Evolutionary conservation across 352 stramenopile genomes (phyloP), one percentile per base, ranked within the genome.

Genomic region (Aphanomyces astaci): DNA sequence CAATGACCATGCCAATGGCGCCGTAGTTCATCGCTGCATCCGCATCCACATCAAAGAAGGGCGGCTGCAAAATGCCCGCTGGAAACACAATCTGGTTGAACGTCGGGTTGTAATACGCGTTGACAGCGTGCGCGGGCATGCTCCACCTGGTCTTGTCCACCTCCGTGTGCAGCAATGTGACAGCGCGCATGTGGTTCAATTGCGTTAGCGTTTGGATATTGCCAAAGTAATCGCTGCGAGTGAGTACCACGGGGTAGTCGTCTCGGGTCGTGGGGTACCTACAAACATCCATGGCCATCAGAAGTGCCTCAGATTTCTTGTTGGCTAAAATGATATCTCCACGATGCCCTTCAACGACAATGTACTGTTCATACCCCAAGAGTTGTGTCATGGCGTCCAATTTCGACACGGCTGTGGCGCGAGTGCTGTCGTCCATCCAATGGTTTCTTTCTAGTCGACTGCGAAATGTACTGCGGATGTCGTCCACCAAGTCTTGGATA

Each of bases 41-140:
- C 0, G 75, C 75, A 30, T 81, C 74, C 24, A 78, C 78, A 48
- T 91, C 75, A 64, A 98, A 98, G 63, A 98, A 98, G 4, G 95
- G 95, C 52, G 92, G 80, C 73, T 98, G 94, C 15, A 98, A 69
- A 64, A 98, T 98, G 1, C 92, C 95, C 2, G 95, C 95, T 2
- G 95, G 95, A 72, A 98, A 98, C 7, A 98, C 92, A 66, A 98
- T 98, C 72, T 98, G 90, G 72, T 94, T 94, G 5, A 71, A 75
- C 10, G 75, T 75, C 9, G 76, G 69, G 57, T 79, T 77, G 72
- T 95, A 90, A 72, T 91, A 95, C 25, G 90, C 94, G 76, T 98
- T 98, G 33, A 98, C 89, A 0, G 84, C 94, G 64, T 95, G 89
- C 25, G 93, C 89, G 0, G 87, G 90, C 91, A 98, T 98, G 72